Base-by-base conservation (phyloP, 352 stramenopile genomes). In the Elongisporangium undulatum region DNA sequence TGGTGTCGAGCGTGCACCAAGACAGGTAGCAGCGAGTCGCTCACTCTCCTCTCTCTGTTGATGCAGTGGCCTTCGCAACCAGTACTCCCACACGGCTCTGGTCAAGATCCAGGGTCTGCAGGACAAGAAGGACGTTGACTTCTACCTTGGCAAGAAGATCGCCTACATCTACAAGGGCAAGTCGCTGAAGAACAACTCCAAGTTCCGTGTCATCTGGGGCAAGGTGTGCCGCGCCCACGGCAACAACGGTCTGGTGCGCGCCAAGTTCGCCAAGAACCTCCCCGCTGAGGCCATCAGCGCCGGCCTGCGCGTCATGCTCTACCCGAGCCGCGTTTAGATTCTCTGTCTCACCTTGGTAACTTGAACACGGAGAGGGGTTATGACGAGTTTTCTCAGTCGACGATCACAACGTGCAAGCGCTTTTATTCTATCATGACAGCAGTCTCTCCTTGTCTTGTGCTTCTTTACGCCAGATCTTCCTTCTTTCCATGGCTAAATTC, bases 131-230 rank as follows among this genome's bases (percentile, higher is more conserved):
- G 96, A 98, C 67, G 91, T 97, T 51, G 82, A 98, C 70, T 99
- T 99, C 74, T 99, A 99, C 89, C 84, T 99, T 57, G 98, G 98
- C 73, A 99, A 99, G 95, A 97, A 97, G 69, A 93, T 99, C 68
- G 98, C 97, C 48, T 99, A 99, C 91, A 99, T 99, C 75, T 99
- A 99, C 92, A 99, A 99, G 93, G 88, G 77, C 78, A 94, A 95
- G 80, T 82, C 79, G 59, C 70, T 94, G 61, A 97, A 95, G 95
- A 97, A 97, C 75, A 94, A 91, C 79, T 94, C 92, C 60, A 99
- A 99, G 82, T 99, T 98, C 89, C 92, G 97, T 70, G 96, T 99
- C 62, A 98, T 99, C 67, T 99, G 98, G 97, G 98, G 98, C 74
- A 99, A 98, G 79, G 96, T 99, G 51, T 96, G 79, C 70, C 91